Evolutionary conservation across 352 stramenopile genomes (phyloP), one percentile per base, ranked within the genome.

Genomic region (Phytophthora quininea): DNA sequence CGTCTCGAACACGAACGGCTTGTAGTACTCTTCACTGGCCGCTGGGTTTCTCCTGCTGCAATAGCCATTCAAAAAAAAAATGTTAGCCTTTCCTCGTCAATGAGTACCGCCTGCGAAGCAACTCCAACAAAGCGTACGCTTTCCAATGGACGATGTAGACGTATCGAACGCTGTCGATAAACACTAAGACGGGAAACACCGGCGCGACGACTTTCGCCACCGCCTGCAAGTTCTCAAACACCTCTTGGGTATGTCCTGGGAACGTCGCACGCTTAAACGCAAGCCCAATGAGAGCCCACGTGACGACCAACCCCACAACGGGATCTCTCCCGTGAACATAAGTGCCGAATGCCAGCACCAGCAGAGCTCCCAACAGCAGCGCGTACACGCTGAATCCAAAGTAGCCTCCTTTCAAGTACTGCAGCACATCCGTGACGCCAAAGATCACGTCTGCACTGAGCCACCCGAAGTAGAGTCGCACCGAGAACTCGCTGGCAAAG

Each of bases 381-480:
- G 67, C 79, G 56, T 89, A 89, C 37, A 81, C 73, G 46, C 58
- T 67, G 12, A 88, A 84, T 12, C 74, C 58, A 31, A 89, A 74
- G 61, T 81, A 82, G n/a, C 15, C 50, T 55, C 43, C 71, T 45
- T 84, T 71, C 30, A 85, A 48, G 58, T 83, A 76, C 63, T 89
- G 76, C 68, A 89, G 57, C 10, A 74, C 81, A 54, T 80, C 69
- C 3, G 80, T 73, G 30, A 88, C 37, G 12, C 72, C 67, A 50
- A 86, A 73, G 32, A 88, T 67, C 15, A 77, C 67, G 15, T 69
- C 65, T 50, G 66, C 57, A 50, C 71, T 86, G 38, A 89, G 69
- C 80, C 80, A 89, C n/a, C 73, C 78, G 32, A 88, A 88, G 55
- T 87, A 86, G 27, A 89, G 54, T 4, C 70, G 65, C 37, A 89